Conservation (phyloP, 495 filamentous ascomycete genomes). For the Friedmanniomyces simplex region DNA sequence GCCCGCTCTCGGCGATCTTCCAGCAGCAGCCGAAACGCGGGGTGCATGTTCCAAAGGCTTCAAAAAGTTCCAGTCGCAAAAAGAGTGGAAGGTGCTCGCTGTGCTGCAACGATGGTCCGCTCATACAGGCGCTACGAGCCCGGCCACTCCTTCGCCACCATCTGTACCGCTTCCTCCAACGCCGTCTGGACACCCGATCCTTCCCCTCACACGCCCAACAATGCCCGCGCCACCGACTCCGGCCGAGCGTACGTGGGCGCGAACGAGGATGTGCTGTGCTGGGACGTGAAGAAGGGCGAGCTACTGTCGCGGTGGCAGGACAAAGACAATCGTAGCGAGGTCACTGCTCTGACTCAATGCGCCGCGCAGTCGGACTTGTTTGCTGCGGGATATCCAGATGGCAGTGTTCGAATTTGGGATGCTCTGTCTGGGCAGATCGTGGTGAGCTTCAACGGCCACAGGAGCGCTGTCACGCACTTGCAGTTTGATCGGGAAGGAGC, state of each 20-base stretch:
- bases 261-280: conserved; percentile 85
- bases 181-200: conserved; percentile 70
- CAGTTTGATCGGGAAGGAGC: conserved; percentile 77
- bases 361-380: conserved; percentile 78
- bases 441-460: conserved; percentile 92
- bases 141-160: conserved; percentile 78
- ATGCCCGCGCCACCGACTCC: conserved; percentile 48
- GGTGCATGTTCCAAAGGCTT: neutral
- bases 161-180: conserved; percentile 79
- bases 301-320: conserved; percentile 77
- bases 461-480: conserved; percentile 74
- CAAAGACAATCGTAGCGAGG: conserved; percentile 64
- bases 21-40: neutral
- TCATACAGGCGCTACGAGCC: conserved; percentile 58
- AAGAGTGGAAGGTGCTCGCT: neutral
- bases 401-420: conserved; percentile 90
- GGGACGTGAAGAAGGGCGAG: conserved; percentile 96
- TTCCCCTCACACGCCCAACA: conserved; percentile 32
- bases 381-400: conserved; percentile 92
- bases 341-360: conserved; percentile 78
- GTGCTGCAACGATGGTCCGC: conserved; percentile 18
- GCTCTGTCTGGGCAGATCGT: conserved; percentile 71
- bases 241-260: conserved; percentile 80
- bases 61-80: conserved; percentile 15
- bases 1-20: neutral